phyloP scores from a whole-genome alignment of 2,329 filamentous ascomycete genomes.

The Nemania sp. region DNA sequence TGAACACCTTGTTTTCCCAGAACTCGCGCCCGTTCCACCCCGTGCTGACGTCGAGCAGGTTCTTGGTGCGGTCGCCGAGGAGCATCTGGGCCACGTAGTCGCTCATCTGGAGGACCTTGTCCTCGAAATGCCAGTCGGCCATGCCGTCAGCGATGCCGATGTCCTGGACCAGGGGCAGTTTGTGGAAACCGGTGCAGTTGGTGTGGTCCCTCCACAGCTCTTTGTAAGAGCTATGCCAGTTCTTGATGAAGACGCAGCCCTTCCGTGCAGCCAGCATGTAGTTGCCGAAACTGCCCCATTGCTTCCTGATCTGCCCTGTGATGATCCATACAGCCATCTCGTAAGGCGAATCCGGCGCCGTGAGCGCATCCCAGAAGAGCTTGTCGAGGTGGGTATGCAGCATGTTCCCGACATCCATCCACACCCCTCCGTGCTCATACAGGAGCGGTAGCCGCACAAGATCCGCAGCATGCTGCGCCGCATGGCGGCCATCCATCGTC shows the following conservation, averaged over 20 bases:
- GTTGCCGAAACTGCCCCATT: conserved; percentile 55
- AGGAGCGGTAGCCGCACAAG: conserved; percentile 56
- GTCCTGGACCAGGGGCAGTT: conserved; percentile 47
- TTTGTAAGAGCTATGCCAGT: conserved; percentile 56
- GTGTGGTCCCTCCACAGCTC: conserved; percentile 53
- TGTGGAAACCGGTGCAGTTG: conserved; percentile 51
- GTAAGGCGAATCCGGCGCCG: conserved; percentile 43
- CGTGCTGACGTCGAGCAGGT: conserved; percentile 48
- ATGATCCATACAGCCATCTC: conserved; percentile 53
- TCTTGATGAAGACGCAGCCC: conserved; percentile 57
- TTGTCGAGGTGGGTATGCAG: conserved; percentile 51
- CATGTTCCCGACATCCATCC: conserved; percentile 56
- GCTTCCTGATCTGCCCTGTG: conserved; percentile 50
- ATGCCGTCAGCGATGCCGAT: conserved; percentile 51
- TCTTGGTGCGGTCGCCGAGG: conserved; percentile 51
- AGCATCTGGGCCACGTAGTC: conserved; percentile 56
- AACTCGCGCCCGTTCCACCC: conserved; percentile 52
- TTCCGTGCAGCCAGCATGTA: conserved; percentile 58
- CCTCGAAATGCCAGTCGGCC: conserved; percentile 42
- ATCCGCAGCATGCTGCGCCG: conserved; percentile 58
- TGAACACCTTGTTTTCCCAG: conserved; percentile 52
- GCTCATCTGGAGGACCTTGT: conserved; percentile 49
- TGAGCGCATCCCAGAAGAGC: conserved; percentile 52
- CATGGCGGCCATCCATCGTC: conserved; percentile 56
- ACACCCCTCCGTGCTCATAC: conserved; percentile 53